Evolutionary conservation across 345 rosid genomes (phyloP), one percentile per base, ranked within the genome.

Genomic region (Brassica incana): DNA sequence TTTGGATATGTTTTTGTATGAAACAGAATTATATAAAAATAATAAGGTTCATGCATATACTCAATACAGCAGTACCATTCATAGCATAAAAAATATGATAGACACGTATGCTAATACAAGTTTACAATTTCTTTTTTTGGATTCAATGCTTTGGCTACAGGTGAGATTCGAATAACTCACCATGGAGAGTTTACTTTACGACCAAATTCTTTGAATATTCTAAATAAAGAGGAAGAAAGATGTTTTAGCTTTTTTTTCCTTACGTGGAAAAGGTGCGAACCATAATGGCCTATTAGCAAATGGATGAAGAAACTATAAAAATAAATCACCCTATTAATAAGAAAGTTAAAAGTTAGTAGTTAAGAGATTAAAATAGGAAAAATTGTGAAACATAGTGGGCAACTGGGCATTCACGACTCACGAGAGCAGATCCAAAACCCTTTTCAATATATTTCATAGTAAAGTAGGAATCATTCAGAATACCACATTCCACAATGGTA

Each of bases 331-430:
- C 58, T 52, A 5, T 52, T n/a, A 52, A n/a, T n/a, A 52, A n/a
- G 14, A 52, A n/a, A n/a, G 58, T 52, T 4, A 52, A n/a, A 52
- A 52, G 58, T 52, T 52, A 52, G 58, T n/a, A 52, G 58, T 52
- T n/a, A 52, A 52, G 16, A 52, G 58, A 52, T n/a, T 52, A 52
- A 52, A 52, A 52, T 52, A 52, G 20, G 58, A 32, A 65, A 54
- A 59, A 60, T 10, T 33, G 18, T 78, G 14, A 40, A 58, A 78
- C 33, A 60, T 48, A 45, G 73, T 78, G 77, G 63, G 38, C 67
- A 67, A 79, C 73, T 73, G 33, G 60, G 20, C 14, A 61, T 68
- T 79, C 78, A 79, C 78, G 65, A 61, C 61, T 79, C 78, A 79
- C 78, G 70, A 69, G 65, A 60, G 61, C 78, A 73, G 59, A 73